Base-by-base conservation (phyloP, 139 green algal genomes). In the Tetraselmis chui region DNA sequence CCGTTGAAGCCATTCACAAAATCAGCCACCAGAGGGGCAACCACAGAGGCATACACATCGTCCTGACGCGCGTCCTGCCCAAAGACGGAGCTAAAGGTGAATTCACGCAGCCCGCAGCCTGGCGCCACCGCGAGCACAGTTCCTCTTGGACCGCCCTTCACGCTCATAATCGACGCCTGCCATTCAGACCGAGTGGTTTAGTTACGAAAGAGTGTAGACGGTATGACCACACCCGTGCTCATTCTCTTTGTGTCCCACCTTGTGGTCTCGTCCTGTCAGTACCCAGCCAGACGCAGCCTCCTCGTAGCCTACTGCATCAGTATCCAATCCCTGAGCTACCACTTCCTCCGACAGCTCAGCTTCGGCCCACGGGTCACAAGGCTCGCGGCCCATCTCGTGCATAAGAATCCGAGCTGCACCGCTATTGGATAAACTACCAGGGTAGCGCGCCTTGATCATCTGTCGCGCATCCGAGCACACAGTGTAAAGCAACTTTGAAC, bases 71-170 rank as follows among this genome's bases (percentile, higher is more conserved):
- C 77, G 30, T 59, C 77, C 5, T 11, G 2, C 22, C 30, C 80
- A 11, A 83, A 79, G 23, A 84, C 83, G 28, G 24, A 22, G 67
- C 82, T 31, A 30, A 86, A 86, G 1, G 28, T 26, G 59, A 86
- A 86, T n/a, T 83, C 78, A 58, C 83, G 58, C 26, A 86, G 83
- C 28, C 83, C 83, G 45, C 76, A 75, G 1, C 83, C 83, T 22
- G 77, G 77, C 26, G 31, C 78, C 23, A 83, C 77, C 18, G 77
- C 67, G 22, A 86, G 32, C 77, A 86, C 83, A 18, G 11, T 18
- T 5, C 45, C 45, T 5, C 45, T 18, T 5, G 23, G 27, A 27
- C 28, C 29, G 28, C 2, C 32, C 77, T 29, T 30, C 29, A 31
- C 24, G 28, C n/a, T 80, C 32, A 31, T 59, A 23, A 27, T 31